Evolutionary conservation across 495 filamentous ascomycete genomes (phyloP).

Genomic region (Penicillium turbatum): DNA sequence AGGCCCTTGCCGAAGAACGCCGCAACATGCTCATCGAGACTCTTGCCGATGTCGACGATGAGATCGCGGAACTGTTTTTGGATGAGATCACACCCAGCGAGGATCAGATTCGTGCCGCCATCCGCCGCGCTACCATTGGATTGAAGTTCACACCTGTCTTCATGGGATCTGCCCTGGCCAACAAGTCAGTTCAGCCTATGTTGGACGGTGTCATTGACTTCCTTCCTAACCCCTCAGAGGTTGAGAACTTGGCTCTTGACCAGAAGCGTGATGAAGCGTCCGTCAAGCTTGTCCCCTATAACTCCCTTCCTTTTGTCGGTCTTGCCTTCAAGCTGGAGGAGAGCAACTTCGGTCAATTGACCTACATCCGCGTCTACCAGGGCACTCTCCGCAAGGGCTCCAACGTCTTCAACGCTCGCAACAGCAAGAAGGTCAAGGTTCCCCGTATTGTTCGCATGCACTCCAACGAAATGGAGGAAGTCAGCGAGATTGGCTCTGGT

Average conservation of each 20-base stretch:
- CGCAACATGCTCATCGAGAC: conserved; percentile 85
- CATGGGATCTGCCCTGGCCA: conserved; percentile 92
- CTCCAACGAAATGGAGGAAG: conserved; percentile 99
- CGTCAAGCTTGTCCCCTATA: conserved; percentile 87
- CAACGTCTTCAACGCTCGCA: conserved; percentile 90
- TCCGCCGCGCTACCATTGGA: conserved; percentile 79
- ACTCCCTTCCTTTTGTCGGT: conserved; percentile 88
- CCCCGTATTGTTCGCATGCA: conserved; percentile 99
- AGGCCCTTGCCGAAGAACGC: conserved; percentile 70
- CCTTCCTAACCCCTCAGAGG: conserved; percentile 88
- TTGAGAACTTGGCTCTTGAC: conserved; percentile 87
- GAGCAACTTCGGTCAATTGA: conserved; percentile 96
- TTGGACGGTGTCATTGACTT: conserved; percentile 95
- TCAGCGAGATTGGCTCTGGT: conserved; percentile 83
- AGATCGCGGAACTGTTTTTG: conserved; percentile 95
- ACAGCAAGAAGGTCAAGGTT: conserved; percentile 92
- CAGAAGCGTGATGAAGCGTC: conserved; percentile 68
- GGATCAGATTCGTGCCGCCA: conserved; percentile 82
- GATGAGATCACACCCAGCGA: conserved; percentile 74
- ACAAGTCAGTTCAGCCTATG: conserved; percentile 96
- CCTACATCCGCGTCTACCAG: conserved; percentile 98
- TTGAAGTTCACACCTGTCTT: conserved; percentile 93
- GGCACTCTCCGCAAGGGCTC: conserved; percentile 82
- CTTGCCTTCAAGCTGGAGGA: conserved; percentile 99
- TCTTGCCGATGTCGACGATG: conserved; percentile 94